phyloP scores from a whole-genome alignment of 306 rosid species.

The Urtica urens region DNA sequence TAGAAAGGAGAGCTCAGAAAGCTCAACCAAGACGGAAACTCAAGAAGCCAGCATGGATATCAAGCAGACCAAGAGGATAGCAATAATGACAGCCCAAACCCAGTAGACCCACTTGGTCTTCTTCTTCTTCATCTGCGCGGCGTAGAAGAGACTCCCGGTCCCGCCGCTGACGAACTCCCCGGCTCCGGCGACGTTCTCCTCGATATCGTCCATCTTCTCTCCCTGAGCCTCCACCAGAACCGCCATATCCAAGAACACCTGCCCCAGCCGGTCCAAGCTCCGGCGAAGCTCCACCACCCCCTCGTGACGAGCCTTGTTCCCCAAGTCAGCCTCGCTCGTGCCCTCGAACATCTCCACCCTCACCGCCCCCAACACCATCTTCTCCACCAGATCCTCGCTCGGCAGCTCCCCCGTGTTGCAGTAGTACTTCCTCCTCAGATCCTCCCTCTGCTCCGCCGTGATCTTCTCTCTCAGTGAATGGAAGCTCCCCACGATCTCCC shows the following conservation, averaged over 20 bases:
- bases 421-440: conserved; percentile 63
- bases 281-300: conserved; percentile 68
- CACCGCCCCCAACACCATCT: conserved; percentile 47
- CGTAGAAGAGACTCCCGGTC: conserved; percentile 64
- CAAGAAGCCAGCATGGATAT: conserved; percentile 48
- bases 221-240: conserved; percentile 80
- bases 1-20: conserved; percentile 21
- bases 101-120: conserved; percentile 45
- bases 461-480: conserved; percentile 56
- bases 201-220: conserved; percentile 65
- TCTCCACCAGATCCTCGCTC: conserved; percentile 55
- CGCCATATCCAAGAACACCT: conserved; percentile 94
- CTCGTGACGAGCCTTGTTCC: conserved; percentile 55
- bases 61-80: conserved; percentile 57
- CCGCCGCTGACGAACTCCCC: conserved; percentile 48
- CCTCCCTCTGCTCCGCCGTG: conserved; percentile 64
- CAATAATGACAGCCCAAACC: conserved; percentile 52
- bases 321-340: conserved; percentile 49
- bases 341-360: conserved; percentile 54
- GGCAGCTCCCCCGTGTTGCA: conserved; percentile 51
- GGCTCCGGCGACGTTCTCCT: conserved; percentile 54
- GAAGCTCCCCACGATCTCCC: conserved; percentile 67
- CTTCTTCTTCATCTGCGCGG: conserved; percentile 62
- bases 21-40: conserved; percentile 7
- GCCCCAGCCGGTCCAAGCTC: conserved; percentile 86